Evolutionary conservation across 1,284 basidiomycete genomes (phyloP).

Genomic region (Microbotryum silenes-acaulis): DNA sequence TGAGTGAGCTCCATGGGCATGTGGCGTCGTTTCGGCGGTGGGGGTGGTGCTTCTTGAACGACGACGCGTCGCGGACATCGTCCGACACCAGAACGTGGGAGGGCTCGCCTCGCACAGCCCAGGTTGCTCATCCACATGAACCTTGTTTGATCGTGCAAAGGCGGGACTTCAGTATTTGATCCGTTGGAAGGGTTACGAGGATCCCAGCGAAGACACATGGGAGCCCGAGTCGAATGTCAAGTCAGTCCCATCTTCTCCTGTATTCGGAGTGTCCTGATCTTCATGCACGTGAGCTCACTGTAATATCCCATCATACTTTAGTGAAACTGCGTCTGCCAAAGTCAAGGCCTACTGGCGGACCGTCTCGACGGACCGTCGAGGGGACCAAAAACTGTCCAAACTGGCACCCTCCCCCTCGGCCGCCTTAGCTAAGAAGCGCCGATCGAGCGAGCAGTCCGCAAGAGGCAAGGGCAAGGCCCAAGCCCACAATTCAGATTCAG

Average conservation of each 20-base stretch:
- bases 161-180: conserved; percentile 9
- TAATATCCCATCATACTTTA: background rate
- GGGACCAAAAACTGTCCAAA: conserved; percentile 1
- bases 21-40: background rate
- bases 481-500: background rate
- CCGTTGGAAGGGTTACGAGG: conserved; percentile 15
- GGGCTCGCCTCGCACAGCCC: background rate
- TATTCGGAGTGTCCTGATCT: background rate
- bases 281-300: background rate
- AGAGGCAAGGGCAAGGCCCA: conserved; percentile 1
- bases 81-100: background rate
- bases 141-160: background rate
- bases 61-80: background rate
- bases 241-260: conserved; percentile 5
- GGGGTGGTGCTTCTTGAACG: no score
- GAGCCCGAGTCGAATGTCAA: conserved; percentile 5
- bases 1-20: background rate
- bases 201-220: conserved; percentile 13
- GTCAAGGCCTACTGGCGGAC: conserved; percentile 17
- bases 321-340: background rate
- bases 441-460: background rate
- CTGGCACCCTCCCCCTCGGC: background rate
- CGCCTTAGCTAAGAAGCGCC: background rate
- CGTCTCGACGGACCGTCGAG: background rate
- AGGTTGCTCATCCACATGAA: background rate